Conservation (phyloP, 2,329 filamentous ascomycete species). For the Talaromyces sp. region DNA sequence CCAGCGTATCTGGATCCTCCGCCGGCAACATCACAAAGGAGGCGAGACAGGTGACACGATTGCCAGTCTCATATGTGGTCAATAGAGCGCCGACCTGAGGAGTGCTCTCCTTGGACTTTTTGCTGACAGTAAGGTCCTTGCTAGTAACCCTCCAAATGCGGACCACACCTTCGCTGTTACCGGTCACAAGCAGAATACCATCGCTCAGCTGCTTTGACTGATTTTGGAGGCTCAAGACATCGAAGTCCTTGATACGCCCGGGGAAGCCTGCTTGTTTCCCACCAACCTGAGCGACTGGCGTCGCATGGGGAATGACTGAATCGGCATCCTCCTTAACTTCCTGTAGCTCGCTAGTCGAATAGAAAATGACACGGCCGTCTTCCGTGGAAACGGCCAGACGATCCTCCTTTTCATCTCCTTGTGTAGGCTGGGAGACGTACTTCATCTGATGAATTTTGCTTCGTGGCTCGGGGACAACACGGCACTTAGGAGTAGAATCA, state of each 20-base stretch:
- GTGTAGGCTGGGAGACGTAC: slow-evolving; percentile 61
- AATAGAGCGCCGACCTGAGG: slow-evolving; percentile 67
- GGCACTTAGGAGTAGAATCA: slow-evolving; percentile 77
- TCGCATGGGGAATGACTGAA: slow-evolving; percentile 62
- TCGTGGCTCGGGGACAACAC: slow-evolving; percentile 65
- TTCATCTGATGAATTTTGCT: slow-evolving; percentile 83
- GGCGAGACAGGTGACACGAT: slow-evolving; percentile 84
- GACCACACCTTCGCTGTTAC: slow-evolving; percentile 83
- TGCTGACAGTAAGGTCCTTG: slow-evolving; percentile 30
- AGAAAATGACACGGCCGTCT: slow-evolving; percentile 84
- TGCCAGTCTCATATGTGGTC: slow-evolving; percentile 79
- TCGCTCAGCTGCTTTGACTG: slow-evolving; percentile 33
- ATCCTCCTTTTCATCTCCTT: slow-evolving; percentile 49
- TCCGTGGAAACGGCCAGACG: slow-evolving; percentile 82
- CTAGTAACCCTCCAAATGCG: slow-evolving; percentile 69
- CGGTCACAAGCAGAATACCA: slow-evolving; percentile 67
- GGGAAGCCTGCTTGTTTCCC: slow-evolving; percentile 69
- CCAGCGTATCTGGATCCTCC: slow-evolving; percentile 56
- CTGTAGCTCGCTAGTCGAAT: slow-evolving; percentile 62
- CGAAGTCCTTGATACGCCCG: slow-evolving; percentile 86
- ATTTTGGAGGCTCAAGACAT: slow-evolving; percentile 57
- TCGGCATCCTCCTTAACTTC: slow-evolving; percentile 49
- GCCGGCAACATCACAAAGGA: slow-evolving; percentile 80
- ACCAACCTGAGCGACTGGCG: slow-evolving; percentile 73
- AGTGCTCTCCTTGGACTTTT: slow-evolving; percentile 20